Evolutionary conservation across 805 yeast genomes (phyloP), one percentile per base, ranked within the genome.

Genomic region (Monosporozyma unispora): DNA sequence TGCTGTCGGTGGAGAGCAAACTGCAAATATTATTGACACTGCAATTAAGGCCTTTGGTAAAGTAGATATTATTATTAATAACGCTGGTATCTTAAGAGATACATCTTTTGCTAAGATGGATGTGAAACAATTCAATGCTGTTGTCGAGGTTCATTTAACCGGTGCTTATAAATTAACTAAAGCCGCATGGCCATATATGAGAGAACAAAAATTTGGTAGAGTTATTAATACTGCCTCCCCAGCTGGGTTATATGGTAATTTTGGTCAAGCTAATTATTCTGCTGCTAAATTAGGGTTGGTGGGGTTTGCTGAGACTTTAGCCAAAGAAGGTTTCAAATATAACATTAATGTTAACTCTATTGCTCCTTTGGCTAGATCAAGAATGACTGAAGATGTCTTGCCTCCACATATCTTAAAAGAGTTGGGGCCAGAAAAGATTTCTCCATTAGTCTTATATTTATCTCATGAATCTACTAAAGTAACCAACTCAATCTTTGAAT

Each of bases 211-310:
- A 53, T 91, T 75, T 63, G 99, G 99, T 55, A 78, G 98, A 59
- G 77, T 91, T 58, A 70, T 91, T 60, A 90, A 88, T 76, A 90
- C 97, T n/a, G 81, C 96, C 25, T 89, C 96, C 3, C 96, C 98
- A 3, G 98, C 98, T 33, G 99, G 99, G 21, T 75, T 91, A 56
- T 91, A 84, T 66, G 99, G 99, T 54, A 89, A 89, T 71, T 91
- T 90, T 70, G 99, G 99, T 46, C 99, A 91, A 71, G 80, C 96
- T 39, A 91, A 91, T 71, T 91, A 91, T 70, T 82, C 96, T 1
- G 90, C 96, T 27, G 97, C 96, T 21, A 91, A 91, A 69, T 72
- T 86, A 54, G 98, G 87, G 16, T 72, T 89, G 48, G 86, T 91
- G 50, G 98, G 97, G 10, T 80, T 91, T 59, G 84, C 95, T 44